Conservation (phyloP, 768 basidiomycete species). For the Lactarius indigo region DNA sequence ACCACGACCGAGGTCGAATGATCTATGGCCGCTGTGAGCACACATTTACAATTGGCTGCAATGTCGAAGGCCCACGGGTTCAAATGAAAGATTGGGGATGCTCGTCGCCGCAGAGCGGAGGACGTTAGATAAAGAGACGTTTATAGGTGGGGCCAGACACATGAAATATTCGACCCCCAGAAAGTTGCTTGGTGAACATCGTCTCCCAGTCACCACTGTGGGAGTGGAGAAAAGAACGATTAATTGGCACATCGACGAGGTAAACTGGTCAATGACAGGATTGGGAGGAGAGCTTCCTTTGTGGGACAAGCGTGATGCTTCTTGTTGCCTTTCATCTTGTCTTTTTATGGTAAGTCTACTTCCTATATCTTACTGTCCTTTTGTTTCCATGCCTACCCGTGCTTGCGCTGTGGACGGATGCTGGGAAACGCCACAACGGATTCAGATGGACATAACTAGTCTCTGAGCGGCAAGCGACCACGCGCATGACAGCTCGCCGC, state of each 20-base stretch:
- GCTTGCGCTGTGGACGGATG: too few species aligned
- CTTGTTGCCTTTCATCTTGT: conserved; percentile 43
- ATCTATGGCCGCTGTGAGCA: conserved; percentile 34
- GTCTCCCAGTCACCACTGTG: conserved; percentile 68
- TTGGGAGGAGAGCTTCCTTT: conserved; percentile 62
- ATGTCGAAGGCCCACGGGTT: too few species aligned
- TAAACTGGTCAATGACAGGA: conserved; percentile 67
- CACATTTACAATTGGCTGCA: not conserved
- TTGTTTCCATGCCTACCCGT: too few species aligned
- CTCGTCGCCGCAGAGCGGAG: too few species aligned
- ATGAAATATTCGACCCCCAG: conserved; percentile 61
- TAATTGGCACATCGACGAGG: conserved; percentile 24
- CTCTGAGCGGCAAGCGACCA: too few species aligned
- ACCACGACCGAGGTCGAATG: conserved; percentile 76
- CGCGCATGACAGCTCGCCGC: too few species aligned
- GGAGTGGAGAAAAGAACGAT: not conserved
- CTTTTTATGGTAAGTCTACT: too few species aligned
- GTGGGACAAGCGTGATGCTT: conserved; percentile 53
- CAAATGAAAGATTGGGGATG: too few species aligned
- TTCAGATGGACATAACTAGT: too few species aligned
- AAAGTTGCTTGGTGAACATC: conserved; percentile 48
- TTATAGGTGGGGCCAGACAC: conserved; percentile 57
- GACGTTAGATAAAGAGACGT: conserved; percentile 30
- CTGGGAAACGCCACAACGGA: too few species aligned
- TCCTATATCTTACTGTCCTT: too few species aligned